Conservation (phyloP, 1,139 yeast species). For the Candida anutae region DNA sequence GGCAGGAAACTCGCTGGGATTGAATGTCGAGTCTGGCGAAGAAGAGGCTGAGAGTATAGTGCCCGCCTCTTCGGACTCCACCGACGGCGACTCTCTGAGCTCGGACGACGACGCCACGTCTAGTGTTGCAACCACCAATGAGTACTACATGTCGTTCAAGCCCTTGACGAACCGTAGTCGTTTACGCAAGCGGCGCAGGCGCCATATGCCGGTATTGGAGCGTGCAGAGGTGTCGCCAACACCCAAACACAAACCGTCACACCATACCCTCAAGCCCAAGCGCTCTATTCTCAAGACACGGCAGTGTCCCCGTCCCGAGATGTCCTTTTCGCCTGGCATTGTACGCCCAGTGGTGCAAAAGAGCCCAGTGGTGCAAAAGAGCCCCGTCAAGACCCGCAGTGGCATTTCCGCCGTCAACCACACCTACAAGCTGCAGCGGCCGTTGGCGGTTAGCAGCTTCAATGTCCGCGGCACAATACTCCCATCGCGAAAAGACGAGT, state of each 20-base stretch:
- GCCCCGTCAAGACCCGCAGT: too few species aligned
- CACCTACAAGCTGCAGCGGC: conserved; percentile 7
- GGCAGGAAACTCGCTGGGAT: conserved; percentile 17
- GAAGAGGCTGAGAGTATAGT: conserved; percentile 8
- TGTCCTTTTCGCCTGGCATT: too few species aligned
- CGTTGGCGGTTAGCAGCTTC: conserved; percentile 6
- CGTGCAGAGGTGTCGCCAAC: conserved; percentile 22
- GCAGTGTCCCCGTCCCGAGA: too few species aligned
- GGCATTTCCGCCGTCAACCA: conserved; percentile 10
- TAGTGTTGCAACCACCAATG: conserved; percentile 15
- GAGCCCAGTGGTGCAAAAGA: too few species aligned
- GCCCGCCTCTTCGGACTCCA: conserved; percentile 18
- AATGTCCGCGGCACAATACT: conserved; percentile 8
- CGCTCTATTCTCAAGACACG: conserved; percentile 29
- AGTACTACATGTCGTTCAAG: conserved; percentile 13
- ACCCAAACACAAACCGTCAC: conserved; percentile 40
- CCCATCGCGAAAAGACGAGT: too few species aligned
- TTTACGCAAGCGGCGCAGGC: conserved; percentile 11
- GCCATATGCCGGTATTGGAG: conserved; percentile 8
- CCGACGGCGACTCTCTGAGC: conserved; percentile 14
- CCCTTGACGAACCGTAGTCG: neutral
- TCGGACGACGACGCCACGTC: conserved; percentile 6
- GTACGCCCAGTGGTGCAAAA: too few species aligned
- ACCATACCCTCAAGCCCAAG: conserved; percentile 35
- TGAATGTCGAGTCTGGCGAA: conserved; percentile 16